Base-by-base conservation (phyloP, 2,329 filamentous ascomycete genomes). In the Hymenoscyphus fraxineus region DNA sequence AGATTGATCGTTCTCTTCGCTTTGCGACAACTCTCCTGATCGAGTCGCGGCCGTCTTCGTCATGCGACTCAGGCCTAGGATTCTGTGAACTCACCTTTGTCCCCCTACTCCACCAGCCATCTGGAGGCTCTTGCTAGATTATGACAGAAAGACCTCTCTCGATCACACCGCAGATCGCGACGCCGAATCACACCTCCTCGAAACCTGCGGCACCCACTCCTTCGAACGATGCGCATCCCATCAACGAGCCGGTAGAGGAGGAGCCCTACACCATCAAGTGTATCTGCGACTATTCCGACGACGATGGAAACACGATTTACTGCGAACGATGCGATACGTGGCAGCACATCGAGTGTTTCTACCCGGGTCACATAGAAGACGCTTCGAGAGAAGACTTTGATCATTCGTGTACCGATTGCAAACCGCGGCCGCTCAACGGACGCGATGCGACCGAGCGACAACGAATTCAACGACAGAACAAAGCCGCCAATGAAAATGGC, bases 341-440 rank as follows among this genome's bases (percentile, higher is more conserved):
- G 95, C 95, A 99, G 79, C 95, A 99, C 78, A 96, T 97, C 73
- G 89, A 93, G 76, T 99, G 95, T 79, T 98, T 96, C 79, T 98
- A 98, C 76, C 86, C 86, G 27, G 77, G 85, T 68, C 91, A 92
- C 72, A 85, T 86, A 75, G 84, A 88, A 77, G 83, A 91, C 82
- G 83, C 90, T 79, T 79, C 93, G 77, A 78, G 89, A 81, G 83
- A 86, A 65, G 83, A 87, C 72, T 90, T 89, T 73, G 83, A 91
- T 64, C 94, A 99, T 80, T 92, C 89, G 63, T 99, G 95, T 80
- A 87, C 88, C 73, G 92, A 97, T 72, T 99, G 95, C 80, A 87
- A 90, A 66, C 93, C 93, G 19, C 85, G 93, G 67, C 79, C 80
- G 19, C 78, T 97, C 72, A 90, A 98, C 75, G 81, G 82, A 60